phyloP scores from a whole-genome alignment of 2,329 filamentous ascomycete genomes.

The Aspergillus hortae region DNA sequence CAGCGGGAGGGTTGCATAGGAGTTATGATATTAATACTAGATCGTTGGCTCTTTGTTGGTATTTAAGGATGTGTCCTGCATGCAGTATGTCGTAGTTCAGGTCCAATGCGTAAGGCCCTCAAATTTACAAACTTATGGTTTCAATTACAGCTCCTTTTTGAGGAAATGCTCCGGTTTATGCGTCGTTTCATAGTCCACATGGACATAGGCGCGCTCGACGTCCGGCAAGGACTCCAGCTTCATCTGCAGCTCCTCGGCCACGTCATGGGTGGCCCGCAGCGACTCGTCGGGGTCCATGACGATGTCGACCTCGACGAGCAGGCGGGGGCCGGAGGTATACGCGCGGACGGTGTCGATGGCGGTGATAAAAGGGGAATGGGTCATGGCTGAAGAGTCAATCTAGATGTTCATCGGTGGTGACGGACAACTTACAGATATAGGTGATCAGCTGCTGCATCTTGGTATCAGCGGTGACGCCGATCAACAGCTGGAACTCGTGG shows the following conservation, averaged over 20 bases:
- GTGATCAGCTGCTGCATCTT: constrained; percentile 91
- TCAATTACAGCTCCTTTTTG: constrained; percentile 58
- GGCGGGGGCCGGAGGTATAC: constrained; percentile 81
- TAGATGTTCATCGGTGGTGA: neutral
- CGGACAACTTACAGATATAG: constrained; percentile 65
- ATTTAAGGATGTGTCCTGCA: too few relatives aligned
- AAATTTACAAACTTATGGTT: too few relatives aligned
- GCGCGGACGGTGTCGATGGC: constrained; percentile 94
- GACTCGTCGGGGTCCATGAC: constrained; percentile 79
- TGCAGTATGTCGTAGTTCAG: too few relatives aligned
- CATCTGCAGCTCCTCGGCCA: constrained; percentile 88
- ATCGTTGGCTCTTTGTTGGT: too few relatives aligned
- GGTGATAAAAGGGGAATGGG: constrained; percentile 74
- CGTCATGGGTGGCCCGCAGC: constrained; percentile 79
- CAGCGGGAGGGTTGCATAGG: too few relatives aligned
- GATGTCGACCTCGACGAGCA: constrained; percentile 94
- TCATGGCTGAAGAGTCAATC: constrained; percentile 56
- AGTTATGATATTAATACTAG: too few relatives aligned
- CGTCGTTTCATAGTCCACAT: constrained; percentile 94
- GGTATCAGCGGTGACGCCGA: constrained; percentile 82
- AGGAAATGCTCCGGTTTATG: constrained; percentile 84
- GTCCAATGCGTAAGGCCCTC: neutral
- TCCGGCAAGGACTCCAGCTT: constrained; percentile 91
- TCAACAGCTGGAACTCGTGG: constrained; percentile 82
- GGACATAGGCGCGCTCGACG: constrained; percentile 90